Base-by-base conservation (phyloP, 345 rosid species). In the Erodium maritimum region DNA sequence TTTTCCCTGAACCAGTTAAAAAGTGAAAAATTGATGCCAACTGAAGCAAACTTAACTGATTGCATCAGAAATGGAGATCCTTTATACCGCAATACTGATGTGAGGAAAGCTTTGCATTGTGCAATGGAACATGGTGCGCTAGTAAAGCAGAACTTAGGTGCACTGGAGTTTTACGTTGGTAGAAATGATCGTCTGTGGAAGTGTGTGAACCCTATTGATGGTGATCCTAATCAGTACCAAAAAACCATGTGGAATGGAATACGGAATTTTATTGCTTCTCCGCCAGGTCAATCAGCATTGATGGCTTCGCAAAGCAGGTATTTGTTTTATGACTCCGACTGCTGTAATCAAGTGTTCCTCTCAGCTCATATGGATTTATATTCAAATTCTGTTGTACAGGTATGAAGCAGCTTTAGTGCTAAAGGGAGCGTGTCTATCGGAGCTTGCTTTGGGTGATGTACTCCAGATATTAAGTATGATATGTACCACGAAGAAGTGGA, bases 371-470 rank as follows among this genome's bases (percentile, higher is more conserved):
- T 12, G 20, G 18, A 13, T 20, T 4, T 20, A 1, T 21, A 20
- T 21, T 54, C 25, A 54, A 20, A 22, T 22, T 61, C n/a, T 45
- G 21, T 62, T 16, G 55, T 29, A 57, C 82, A 90, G 97, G 78
- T 90, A 79, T 18, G 90, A 90, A 74, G 95, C 97, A 24, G 95
- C 86, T 63, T 71, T 73, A 63, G 52, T 76, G 61, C 73, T 90
- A 58, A 81, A 62, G 70, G 80, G 54, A 23, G 75, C 67, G 65
- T 87, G 95, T 68, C 68, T 90, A 67, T 65, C 73, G 65, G 87
- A 81, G 68, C 68, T 65, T 67, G 59, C 84, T 57, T 60, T 90
- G 69, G 97, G 97, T 59, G 79, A 75, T 25, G 61, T 79, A 53
- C 80, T 90, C 56, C 85, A 77, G 72, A 75, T 90, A 58, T 74